phyloP scores from a whole-genome alignment of 179 eudicot species.

The Gypsophila paniculata region DNA sequence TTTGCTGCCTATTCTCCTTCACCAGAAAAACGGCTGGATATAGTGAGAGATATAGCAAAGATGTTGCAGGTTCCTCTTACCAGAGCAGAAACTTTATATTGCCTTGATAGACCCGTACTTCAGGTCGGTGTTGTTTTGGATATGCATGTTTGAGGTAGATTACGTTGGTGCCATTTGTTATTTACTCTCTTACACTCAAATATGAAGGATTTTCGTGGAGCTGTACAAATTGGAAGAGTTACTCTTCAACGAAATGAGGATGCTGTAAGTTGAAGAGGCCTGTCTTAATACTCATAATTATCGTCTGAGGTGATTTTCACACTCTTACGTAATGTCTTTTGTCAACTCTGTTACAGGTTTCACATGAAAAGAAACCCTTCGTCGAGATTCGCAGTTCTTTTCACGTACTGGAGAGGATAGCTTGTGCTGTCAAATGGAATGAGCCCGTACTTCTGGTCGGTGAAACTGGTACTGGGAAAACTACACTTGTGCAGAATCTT shows the following conservation, averaged over 20 bases:
- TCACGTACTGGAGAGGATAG: conserved; percentile 76
- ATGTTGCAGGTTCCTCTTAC: conserved; percentile 54
- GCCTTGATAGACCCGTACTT: conserved; percentile 61
- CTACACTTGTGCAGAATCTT: conserved; percentile 90
- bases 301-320: conserved; percentile 1
- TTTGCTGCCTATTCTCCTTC: conserved; percentile 74
- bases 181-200: conserved; percentile 6
- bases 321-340: neutral
- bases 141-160: neutral
- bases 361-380: conserved; percentile 49
- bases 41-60: conserved; percentile 55
- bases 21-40: conserved; percentile 37
- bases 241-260: conserved; percentile 41
- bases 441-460: conserved; percentile 95
- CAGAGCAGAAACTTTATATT: conserved; percentile 43
- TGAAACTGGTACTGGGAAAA: conserved; percentile 99
- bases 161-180: neutral
- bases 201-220: conserved; percentile 52
- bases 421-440: conserved; percentile 76
- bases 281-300: conserved; percentile 6
- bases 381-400: conserved; percentile 69
- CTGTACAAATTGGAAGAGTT: conserved; percentile 65
- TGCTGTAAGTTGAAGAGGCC: conserved; percentile 41
- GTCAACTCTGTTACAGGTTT: conserved; percentile 30
- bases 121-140: conserved; percentile 41